Evolutionary conservation across 257 asterid species (phyloP).

Genomic region (Haberlea rhodopensis): DNA sequence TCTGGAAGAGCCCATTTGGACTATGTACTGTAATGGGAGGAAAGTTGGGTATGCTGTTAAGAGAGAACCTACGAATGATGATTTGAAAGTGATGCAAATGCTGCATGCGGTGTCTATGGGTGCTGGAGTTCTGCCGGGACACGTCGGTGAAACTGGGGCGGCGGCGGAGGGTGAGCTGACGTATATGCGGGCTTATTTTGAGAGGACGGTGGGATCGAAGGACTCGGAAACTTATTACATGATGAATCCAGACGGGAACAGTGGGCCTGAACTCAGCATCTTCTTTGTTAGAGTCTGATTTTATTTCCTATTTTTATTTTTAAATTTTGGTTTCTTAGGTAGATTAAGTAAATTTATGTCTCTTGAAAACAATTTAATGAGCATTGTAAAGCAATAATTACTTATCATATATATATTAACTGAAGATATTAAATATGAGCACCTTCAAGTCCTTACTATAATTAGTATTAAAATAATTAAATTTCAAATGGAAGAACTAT

Average conservation of each 20-base stretch:
- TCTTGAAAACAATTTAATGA: not conserved
- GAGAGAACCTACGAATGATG: conserved; percentile 74
- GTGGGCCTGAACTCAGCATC: conserved; percentile 82
- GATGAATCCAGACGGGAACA: conserved; percentile 88
- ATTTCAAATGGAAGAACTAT: too few species aligned
- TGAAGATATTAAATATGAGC: too few species aligned
- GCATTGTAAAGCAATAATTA: not conserved
- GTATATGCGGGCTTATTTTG: conserved; percentile 81
- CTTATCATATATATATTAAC: too few species aligned
- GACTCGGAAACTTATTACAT: conserved; percentile 90
- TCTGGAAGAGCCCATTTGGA: conserved; percentile 84
- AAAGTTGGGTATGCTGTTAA: conserved; percentile 78
- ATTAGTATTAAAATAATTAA: too few species aligned
- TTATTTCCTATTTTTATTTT: not conserved
- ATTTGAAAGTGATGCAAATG: conserved; percentile 61
- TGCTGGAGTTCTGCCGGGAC: conserved; percentile 72
- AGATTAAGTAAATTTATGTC: not conserved
- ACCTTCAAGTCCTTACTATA: too few species aligned
- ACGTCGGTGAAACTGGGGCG: conserved; percentile 13
- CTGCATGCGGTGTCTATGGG: conserved; percentile 85
- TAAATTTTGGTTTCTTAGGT: not conserved
- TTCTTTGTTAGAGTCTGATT: conserved; percentile 62
- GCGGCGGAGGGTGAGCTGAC: conserved; percentile 59
- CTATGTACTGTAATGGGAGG: conserved; percentile 70
- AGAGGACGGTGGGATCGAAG: conserved; percentile 70